A percentile compares a stretch with the other conserved stretches of the same genome.
phyloP scores from a whole-genome alignment of 768 basidiomycete species.

The Tephrocybe rancida region DNA sequence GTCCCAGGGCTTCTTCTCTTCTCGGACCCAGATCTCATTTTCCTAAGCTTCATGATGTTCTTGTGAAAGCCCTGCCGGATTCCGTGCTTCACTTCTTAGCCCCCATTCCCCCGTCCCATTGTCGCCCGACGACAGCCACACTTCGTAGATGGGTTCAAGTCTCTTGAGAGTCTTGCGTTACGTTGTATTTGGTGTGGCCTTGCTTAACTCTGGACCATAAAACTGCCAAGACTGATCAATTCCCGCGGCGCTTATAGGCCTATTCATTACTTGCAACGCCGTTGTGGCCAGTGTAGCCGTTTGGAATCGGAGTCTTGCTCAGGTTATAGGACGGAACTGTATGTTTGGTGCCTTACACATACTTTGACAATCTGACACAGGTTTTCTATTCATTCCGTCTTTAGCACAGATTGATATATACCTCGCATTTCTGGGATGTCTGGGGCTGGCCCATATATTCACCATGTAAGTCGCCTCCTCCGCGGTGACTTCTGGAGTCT shows the following conservation, averaged over 20 bases:
- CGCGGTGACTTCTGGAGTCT: background rate
- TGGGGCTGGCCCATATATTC: conserved; percentile 60
- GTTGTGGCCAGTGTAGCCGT: conserved; percentile 65
- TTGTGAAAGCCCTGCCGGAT: background rate
- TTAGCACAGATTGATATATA: conserved; percentile 57
- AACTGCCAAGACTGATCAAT: background rate
- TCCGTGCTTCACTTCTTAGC: background rate
- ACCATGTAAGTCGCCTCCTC: conserved; percentile 46
- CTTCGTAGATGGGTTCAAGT: conserved; percentile 33
- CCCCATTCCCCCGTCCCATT: background rate
- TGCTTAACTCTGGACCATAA: background rate
- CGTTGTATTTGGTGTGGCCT: conserved; percentile 54
- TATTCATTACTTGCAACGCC: conserved; percentile 67
- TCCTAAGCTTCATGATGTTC: conserved; percentile 12
- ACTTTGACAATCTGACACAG: background rate
- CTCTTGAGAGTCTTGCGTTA: conserved; percentile 56
- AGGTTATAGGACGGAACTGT: conserved; percentile 38
- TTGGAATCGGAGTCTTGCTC: conserved; percentile 64
- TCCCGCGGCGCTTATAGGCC: conserved; percentile 35
- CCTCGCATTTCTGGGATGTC: conserved; percentile 59
- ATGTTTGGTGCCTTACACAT: conserved; percentile 20
- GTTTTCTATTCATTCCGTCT: conserved; percentile 9
- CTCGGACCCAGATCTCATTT: background rate
- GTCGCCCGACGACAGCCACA: background rate
- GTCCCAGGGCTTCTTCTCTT: background rate